These are phyloP conservation scores for Phialophora tarda DNA, from an alignment of 2,329 filamentous ascomycete species.

Conservation along the genomic window DNA sequence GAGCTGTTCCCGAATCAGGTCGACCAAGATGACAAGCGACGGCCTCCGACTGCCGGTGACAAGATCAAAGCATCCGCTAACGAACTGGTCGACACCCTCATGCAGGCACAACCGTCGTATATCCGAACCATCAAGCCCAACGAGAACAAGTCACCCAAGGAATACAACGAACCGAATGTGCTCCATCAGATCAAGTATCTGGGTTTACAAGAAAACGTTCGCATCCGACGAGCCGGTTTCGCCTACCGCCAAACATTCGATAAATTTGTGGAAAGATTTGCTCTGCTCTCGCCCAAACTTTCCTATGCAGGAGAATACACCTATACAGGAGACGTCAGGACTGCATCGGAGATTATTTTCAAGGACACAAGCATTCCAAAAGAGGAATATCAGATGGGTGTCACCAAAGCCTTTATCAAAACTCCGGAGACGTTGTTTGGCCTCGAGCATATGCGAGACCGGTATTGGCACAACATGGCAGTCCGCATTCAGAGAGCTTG, in stretches of 20 bases:
- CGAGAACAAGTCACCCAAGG: conserved; percentile 93
- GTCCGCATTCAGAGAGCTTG: conserved; percentile 96
- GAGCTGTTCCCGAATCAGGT: conserved; percentile 89
- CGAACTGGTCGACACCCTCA: conserved; percentile 88
- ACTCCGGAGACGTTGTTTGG: conserved; percentile 96
- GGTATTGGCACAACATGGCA: conserved; percentile 99
- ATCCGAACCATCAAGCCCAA: conserved; percentile 99
- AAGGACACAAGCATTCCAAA: conserved; percentile 94
- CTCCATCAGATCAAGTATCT: conserved; percentile 99
- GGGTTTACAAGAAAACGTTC: conserved; percentile 98
- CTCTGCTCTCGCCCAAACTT: conserved; percentile 89
- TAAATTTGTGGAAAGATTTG: conserved; percentile 97
- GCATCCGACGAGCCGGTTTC: conserved; percentile 93
- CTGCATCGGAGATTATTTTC: conserved; percentile 87
- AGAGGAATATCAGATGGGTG: conserved; percentile 96
- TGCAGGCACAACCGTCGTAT: conserved; percentile 97
- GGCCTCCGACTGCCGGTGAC: conserved; percentile 92
- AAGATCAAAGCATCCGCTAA: conserved; percentile 96
- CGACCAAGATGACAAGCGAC: conserved; percentile 92
- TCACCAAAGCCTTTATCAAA: conserved; percentile 97
- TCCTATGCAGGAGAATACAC: conserved; percentile 98
- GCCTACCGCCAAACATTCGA: conserved; percentile 97
- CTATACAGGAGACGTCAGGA: conserved; percentile 86
- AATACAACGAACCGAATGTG: conserved; percentile 91
- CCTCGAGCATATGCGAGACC: conserved; percentile 94